Base-by-base conservation (phyloP, 176 grass and related monocot species). In the Ensete glaucum region DNA sequence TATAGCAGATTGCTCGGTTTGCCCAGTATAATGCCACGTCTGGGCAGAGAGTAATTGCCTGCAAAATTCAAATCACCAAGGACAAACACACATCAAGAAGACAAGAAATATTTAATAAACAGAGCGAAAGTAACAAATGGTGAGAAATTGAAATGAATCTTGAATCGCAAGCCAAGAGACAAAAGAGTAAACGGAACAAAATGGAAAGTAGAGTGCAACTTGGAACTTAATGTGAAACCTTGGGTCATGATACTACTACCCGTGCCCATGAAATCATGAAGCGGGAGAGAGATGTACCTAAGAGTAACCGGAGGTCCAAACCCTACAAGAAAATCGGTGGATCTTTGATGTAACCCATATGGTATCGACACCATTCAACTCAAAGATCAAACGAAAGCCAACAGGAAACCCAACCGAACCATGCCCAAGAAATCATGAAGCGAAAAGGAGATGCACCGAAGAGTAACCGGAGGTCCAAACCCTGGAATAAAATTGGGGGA, bases 1-100 rank as follows among this genome's bases (percentile, higher is more conserved):
- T 90, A 79, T 88, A 91, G 81, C 90, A 97, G 53, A 97, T 82
- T 60, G 90, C 90, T 74, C 85, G 84, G 82, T 93, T 97, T 54
- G 85, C 87, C 90, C 82, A 93, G 70, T 91, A 97, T 24, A 90
- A 82, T 12, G 88, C 80, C 67, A 93, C 82, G 73, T 83, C 83
- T 60, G 84, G 88, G 78, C 87, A 89, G 9, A 93, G 85, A 62
- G 77, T 79, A 55, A 97, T 97, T 69, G 94, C 94, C 93, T 96
- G 86, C 9, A 82, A 48, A 85, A 78, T 64, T 56, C 80, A 74
- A 96, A 77, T 76, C 67, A 24, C 52, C 29, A 86, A 15, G 58
- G 8, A 69, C 11, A 26, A 17, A 25, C 6, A 3, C 26, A 67
- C 9, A 22, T 26, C 63, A 26, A 66, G 23, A 11, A 27, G n/a